Evolutionary conservation across 2,329 filamentous ascomycete species (phyloP), one percentile per base, ranked within the genome.

Genomic region (Botrytis elliptica): DNA sequence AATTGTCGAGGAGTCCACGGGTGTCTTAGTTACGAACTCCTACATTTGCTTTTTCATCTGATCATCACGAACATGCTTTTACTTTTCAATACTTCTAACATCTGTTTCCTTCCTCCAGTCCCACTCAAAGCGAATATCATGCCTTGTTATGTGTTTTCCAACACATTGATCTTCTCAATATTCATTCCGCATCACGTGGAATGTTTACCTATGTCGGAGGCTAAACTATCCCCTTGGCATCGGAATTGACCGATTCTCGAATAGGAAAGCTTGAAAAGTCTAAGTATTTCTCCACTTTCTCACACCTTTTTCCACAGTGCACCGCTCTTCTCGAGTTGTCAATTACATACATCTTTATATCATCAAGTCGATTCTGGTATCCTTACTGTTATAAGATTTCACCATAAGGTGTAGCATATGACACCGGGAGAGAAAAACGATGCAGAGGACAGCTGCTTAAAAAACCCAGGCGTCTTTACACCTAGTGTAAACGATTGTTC

Each of bases 391-490:
- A 68, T n/a, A 44, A 38, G 14, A 64, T 55, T 40, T n/a, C 71
- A 72, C 71, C 63, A 62, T 10, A 72, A 42, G 63, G 71, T 49
- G 71, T 60, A 36, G 71, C 71, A 65, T 60, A 72, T 72, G 71
- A 64, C 49, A 68, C 52, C 40, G 71, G 65, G 59, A 57, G 52
- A 22, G 52, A 69, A 69, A 33, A 38, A 25, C 59, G 46, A 72
- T 72, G 71, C 71, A 72, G 71, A 72, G 71, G 71, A 72, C 52
- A 72, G 29, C 71, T 72, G 71, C 71, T n/a, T 72, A 72, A 72
- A 72, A 72, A 72, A 72, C 71, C 71, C 36, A 38, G 62, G 38
- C 70, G 46, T 72, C 60, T 55, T 49, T 69, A 52, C 42, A 60
- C n/a, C 33, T 16, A 18, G 29, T 69, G 63, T 42, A 72, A 42